Evolutionary conservation across 2,329 filamentous ascomycete genomes (phyloP).

Genomic region (Pseudocercospora fijiensis): DNA sequence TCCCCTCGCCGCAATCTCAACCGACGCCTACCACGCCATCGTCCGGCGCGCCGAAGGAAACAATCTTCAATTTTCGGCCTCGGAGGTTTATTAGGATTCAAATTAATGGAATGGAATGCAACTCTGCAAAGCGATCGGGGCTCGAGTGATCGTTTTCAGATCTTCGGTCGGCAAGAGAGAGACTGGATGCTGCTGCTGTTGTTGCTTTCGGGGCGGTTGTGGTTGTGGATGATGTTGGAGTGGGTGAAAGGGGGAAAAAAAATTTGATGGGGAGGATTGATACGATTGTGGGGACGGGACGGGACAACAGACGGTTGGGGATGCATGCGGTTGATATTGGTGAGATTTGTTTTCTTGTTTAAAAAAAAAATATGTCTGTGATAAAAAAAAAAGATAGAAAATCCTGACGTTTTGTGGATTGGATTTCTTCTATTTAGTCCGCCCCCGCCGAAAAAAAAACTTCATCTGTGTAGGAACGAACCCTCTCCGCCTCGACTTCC

Average conservation of each 20-base stretch:
- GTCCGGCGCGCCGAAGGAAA: constrained; percentile 41
- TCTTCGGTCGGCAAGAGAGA: constrained; percentile 35
- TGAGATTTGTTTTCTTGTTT: no score
- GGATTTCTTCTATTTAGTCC: no score
- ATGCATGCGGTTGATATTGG: no score
- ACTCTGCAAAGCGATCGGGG: constrained; percentile 51
- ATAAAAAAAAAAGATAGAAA: no score
- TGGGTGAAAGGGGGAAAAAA: no score
- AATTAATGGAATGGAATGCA: constrained; percentile 46
- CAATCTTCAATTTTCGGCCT: constrained; percentile 45
- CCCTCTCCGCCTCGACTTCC: no score
- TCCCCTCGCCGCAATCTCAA: constrained; percentile 42
- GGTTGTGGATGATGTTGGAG: constrained; percentile 33
- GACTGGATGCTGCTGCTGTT: constrained; percentile 38
- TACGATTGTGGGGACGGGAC: no score
- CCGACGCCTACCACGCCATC: constrained; percentile 47
- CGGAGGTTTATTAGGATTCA: constrained; percentile 45
- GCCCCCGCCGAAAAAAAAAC: no score
- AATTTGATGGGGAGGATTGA: constrained; percentile 18
- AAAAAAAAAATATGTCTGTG: no score
- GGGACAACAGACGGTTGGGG: constrained; percentile 43
- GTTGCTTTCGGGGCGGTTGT: no score
- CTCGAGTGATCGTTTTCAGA: constrained; percentile 43
- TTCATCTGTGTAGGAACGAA: no score
- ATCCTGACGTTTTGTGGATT: no score